Evolutionary conservation across 140 eudicot genomes (phyloP).

Genomic region (Anethum foeniculum): DNA sequence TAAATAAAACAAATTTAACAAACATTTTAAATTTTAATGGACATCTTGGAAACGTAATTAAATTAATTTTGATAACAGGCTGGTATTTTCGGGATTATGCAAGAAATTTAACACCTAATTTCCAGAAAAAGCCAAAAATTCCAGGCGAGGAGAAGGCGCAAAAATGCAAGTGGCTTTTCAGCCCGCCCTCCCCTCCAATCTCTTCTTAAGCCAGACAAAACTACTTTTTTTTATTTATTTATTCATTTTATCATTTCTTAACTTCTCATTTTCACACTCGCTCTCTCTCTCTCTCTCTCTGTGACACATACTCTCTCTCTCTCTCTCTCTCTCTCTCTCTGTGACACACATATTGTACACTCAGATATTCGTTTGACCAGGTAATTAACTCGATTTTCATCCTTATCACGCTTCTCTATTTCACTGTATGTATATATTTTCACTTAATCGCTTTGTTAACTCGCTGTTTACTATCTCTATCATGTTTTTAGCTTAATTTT

Average conservation of each 20-base stretch:
- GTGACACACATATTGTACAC: background rate
- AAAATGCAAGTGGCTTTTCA: background rate
- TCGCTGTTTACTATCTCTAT: background rate
- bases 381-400: background rate
- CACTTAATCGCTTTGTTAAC: background rate
- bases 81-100: background rate
- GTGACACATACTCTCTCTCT: too few relatives aligned
- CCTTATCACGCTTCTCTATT: background rate
- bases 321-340: background rate
- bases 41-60: too few relatives aligned
- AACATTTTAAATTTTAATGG: too few relatives aligned
- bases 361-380: background rate
- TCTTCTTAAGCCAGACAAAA: background rate
- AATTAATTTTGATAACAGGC: too few relatives aligned
- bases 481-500: background rate
- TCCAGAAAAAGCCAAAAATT: background rate
- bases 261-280: background rate
- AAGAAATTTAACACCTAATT: background rate
- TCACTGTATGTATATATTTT: background rate
- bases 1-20: too few relatives aligned
- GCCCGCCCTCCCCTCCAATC: background rate
- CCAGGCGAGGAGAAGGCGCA: too few relatives aligned
- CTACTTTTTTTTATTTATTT: background rate
- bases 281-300: background rate
- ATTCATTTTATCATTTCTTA: background rate